A percentile compares a stretch with the other conserved stretches of the same genome.
phyloP scores from a whole-genome alignment of 2,329 filamentous ascomycete genomes.

The Claviceps monticola region DNA sequence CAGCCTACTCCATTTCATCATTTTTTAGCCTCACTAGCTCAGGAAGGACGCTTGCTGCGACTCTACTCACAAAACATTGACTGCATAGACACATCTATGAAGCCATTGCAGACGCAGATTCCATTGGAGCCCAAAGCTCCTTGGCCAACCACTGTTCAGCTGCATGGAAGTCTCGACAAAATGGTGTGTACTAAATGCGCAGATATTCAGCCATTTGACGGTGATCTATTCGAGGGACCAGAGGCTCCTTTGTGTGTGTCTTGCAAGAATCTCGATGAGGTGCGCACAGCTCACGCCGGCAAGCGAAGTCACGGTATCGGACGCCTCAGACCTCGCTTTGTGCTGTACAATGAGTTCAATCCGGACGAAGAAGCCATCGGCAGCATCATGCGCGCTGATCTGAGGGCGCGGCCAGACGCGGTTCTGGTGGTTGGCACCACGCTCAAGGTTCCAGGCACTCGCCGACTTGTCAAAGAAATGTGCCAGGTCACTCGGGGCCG shows the following conservation, averaged over 20 bases:
- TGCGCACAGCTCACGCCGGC: conserved; percentile 61
- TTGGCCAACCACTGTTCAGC: conserved; percentile 86
- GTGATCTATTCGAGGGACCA: conserved; percentile 68
- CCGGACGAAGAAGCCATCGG: conserved; percentile 95
- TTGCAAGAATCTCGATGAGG: conserved; percentile 61
- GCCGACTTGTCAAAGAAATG: conserved; percentile 79
- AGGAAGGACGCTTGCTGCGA: conserved; percentile 74
- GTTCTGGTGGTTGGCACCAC: conserved; percentile 92
- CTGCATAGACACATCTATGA: conserved; percentile 75
- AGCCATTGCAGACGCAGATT: conserved; percentile 65
- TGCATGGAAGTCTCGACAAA: conserved; percentile 85
- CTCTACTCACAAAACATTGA: conserved; percentile 97
- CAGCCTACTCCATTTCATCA: conserved; percentile 85
- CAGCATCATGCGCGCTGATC: conserved; percentile 72
- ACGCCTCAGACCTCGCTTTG: conserved; percentile 78
- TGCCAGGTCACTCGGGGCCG: conserved; percentile 74
- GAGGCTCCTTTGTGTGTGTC: conserved; percentile 65
- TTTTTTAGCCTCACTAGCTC: conserved; percentile 75
- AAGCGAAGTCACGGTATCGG: conserved; percentile 92
- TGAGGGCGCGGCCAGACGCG: conserved; percentile 76
- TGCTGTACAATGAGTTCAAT: conserved; percentile 94
- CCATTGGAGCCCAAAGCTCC: conserved; percentile 73
- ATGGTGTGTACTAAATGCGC: conserved; percentile 96
- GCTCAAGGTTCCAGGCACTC: conserved; percentile 85
- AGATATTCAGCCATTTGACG: conserved; percentile 60